Evolutionary conservation across 192 early-diverging fungal species (phyloP), one percentile per base, ranked within the genome.

Genomic region (Dissophora ornata): DNA sequence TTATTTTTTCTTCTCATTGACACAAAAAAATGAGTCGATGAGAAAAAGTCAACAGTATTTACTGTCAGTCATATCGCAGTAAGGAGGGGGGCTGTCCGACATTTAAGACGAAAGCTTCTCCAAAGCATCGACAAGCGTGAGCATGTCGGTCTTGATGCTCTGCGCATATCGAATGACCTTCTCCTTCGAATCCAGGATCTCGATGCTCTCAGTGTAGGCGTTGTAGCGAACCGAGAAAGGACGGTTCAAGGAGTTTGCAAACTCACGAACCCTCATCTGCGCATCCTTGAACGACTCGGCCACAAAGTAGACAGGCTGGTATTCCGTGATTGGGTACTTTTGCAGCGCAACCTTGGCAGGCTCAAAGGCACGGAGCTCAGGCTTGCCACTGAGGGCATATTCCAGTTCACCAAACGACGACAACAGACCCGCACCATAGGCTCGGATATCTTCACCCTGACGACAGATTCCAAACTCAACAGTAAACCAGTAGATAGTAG

Each of bases 371-470:
- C 84, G 81, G 57, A 87, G 79, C 69, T 94, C 89, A 29, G 95
- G 94, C 69, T 94, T 87, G 51, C 90, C 90, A 7, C 91, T 86
- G 29, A 96, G 73, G 34, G 85, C 87, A 79, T 97, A 96, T 81
- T 96, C 94, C 46, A 98, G 83, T 85, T 98, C 97, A 69, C 97
- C 97, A 85, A 95, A 96, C 41, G 94, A 95, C 58, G 92, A 94
- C 58, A 98, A 84, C 40, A 98, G 66, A 22, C 97, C 97, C 0
- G 95, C 95, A 45, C 97, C 97, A 75, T 91, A 98, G 12, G 97
- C 95, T 57, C 90, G 89, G 44, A 96, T 74, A 38, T 89, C 83
- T 16, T 80, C 83, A 34, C 91, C 88, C 71, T 91, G 82, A 41
- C 88, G 86, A 71, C 92, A 93, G 21, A 96, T 79, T 10, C 97